Evolutionary conservation across 108 stramenopile genomes (phyloP).

Genomic region (Nannochloropsis gaditana): DNA sequence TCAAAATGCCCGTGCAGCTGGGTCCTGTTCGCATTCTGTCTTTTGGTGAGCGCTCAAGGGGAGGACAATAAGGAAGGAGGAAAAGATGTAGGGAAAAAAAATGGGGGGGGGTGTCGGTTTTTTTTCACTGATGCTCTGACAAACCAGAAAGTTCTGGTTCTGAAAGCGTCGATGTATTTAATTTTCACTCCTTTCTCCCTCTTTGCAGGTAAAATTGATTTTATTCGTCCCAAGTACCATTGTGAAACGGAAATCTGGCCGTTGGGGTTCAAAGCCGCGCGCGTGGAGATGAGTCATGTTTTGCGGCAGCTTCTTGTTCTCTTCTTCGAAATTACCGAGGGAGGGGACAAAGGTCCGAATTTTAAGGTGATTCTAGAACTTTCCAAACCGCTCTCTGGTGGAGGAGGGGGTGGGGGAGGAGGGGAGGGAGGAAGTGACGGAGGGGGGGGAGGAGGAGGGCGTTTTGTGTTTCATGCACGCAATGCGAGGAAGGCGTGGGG

Average conservation of each 20-base stretch:
- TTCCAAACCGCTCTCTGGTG: neutral
- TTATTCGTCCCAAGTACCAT: neutral
- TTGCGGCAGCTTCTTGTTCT: neutral
- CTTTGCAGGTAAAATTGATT: slow-evolving; percentile 20
- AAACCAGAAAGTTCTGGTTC: no score
- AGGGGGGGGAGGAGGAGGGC: neutral
- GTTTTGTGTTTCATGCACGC: neutral
- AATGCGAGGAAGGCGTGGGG: neutral
- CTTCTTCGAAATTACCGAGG: slow-evolving; percentile 14
- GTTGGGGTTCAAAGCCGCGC: neutral
- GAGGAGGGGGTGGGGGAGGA: neutral
- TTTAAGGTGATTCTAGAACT: neutral
- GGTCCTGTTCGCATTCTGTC: neutral
- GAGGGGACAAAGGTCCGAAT: slow-evolving; percentile 1
- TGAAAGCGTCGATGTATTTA: no score
- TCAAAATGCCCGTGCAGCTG: neutral
- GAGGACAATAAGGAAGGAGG: neutral
- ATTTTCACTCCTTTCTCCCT: neutral
- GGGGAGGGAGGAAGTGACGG: neutral
- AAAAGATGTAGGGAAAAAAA: neutral
- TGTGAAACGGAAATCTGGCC: slow-evolving; percentile 4
- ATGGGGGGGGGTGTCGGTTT: no score
- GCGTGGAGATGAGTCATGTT: neutral
- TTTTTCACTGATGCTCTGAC: no score
- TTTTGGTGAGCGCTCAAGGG: neutral